Percentiles rank a stretch among this genome's conserved stretches.
These are phyloP conservation scores for Heliosperma pusillum DNA, from an alignment of 148 eudicot genomes.

Conservation along the genomic window DNA sequence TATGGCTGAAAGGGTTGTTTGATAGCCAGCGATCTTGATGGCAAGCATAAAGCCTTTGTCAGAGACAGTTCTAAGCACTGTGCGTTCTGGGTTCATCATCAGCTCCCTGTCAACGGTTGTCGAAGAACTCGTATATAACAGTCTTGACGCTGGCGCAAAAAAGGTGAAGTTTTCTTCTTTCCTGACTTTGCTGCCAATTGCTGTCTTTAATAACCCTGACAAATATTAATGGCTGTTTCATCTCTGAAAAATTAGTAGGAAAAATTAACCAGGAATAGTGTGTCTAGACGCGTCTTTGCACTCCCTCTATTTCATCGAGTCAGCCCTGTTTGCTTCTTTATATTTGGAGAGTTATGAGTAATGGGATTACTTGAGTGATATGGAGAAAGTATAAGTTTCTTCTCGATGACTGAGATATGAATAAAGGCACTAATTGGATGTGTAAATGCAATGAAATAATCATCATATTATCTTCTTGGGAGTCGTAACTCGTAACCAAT, in stretches of 20 bases:
- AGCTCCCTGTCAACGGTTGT: slow-evolving; percentile 67
- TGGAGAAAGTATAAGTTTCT: not conserved
- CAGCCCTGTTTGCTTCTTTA: too few species aligned
- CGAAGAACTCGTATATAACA: slow-evolving; percentile 90
- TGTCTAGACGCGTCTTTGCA: not conserved
- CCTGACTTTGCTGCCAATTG: not conserved
- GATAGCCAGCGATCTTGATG: slow-evolving; percentile 35
- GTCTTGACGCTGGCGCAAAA: slow-evolving; percentile 90
- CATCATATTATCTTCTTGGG: not conserved
- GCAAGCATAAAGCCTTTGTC: slow-evolving; percentile 69
- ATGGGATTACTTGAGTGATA: too few species aligned
- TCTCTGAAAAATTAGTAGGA: not conserved
- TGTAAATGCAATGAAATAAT: not conserved
- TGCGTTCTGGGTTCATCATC: slow-evolving; percentile 79
- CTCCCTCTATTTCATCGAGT: too few species aligned
- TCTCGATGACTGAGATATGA: not conserved
- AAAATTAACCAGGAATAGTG: not conserved
- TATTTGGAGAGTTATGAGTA: too few species aligned
- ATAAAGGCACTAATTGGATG: not conserved
- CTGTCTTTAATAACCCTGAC: not conserved
- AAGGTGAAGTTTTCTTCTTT: slow-evolving; percentile 41
- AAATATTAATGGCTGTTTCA: not conserved
- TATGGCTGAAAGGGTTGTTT: slow-evolving; percentile 17
- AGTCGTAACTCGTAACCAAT: not conserved
- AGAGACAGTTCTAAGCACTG: slow-evolving; percentile 50